These are phyloP conservation scores for Diaporthe sp. DNA, from an alignment of 2,329 filamentous ascomycete species.

Conservation along the genomic window DNA sequence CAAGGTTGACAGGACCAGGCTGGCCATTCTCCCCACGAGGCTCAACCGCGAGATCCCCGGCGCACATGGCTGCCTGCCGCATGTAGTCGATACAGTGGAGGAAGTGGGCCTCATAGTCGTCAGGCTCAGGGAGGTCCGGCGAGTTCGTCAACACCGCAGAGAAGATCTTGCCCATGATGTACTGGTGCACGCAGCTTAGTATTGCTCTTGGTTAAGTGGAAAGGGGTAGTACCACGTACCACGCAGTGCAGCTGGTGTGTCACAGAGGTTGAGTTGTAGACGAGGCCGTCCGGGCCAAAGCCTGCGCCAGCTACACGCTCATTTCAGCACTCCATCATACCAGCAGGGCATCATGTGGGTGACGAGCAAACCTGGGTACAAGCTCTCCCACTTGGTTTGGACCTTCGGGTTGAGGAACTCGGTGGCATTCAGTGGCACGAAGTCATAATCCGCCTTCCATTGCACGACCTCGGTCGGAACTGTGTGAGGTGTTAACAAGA, in stretches of 20 bases:
- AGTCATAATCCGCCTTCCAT: constrained; percentile 55
- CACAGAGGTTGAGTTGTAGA: constrained; percentile 58
- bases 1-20: constrained; percentile 44
- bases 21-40: constrained; percentile 44
- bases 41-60: constrained; percentile 46
- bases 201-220: not conserved
- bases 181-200: constrained; percentile 43
- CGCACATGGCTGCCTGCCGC: constrained; percentile 47
- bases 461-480: constrained; percentile 55
- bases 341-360: no score
- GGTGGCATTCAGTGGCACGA: constrained; percentile 55
- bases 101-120: constrained; percentile 53
- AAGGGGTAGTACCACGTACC: constrained; percentile 44
- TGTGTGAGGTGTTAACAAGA: constrained; percentile 38
- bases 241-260: constrained; percentile 59
- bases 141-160: constrained; percentile 44
- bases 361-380: constrained; percentile 54
- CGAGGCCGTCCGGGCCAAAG: constrained; percentile 42
- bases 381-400: constrained; percentile 54
- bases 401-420: constrained; percentile 56
- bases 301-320: constrained; percentile 28
- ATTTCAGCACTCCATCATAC: not conserved
- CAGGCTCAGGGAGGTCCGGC: constrained; percentile 30
- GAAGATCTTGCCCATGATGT: constrained; percentile 54
- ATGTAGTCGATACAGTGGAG: constrained; percentile 53